phyloP scores from a whole-genome alignment of 441 rosid species.

The Codiaeum variegatum region DNA sequence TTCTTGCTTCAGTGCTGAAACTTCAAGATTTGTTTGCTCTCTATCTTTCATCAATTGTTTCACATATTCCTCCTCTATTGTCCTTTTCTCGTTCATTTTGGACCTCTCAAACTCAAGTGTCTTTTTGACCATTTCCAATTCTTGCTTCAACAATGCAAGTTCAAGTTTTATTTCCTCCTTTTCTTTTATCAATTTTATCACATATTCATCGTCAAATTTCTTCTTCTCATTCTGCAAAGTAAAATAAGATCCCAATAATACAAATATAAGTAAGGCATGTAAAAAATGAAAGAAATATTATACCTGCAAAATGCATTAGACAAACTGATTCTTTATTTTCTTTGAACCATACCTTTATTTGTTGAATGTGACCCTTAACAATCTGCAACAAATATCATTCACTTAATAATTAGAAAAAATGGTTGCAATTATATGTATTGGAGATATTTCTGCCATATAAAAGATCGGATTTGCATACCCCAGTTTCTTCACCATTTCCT shows the following conservation, averaged over 20 bases:
- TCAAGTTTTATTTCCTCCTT: conserved; percentile 34
- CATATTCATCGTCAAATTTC: conserved; percentile 38
- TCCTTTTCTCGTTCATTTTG: neutral
- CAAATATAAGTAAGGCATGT: neutral
- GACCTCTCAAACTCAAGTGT: conserved; percentile 3
- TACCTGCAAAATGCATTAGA: neutral
- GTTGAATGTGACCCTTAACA: conserved; percentile 44
- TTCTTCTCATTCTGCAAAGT: conserved; percentile 46
- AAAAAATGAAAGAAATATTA: neutral
- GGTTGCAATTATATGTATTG: neutral
- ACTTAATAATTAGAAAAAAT: conserved; percentile 11
- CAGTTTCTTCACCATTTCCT: conserved; percentile 53
- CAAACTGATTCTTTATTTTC: conserved; percentile 1
- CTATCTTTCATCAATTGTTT: neutral
- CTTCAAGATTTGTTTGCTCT: neutral
- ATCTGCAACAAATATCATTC: conserved; percentile 33
- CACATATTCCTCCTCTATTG: neutral
- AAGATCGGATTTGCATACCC: conserved; percentile 39
- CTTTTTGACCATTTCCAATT: conserved; percentile 48
- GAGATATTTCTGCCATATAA: neutral
- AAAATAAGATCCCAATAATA: conserved; percentile 11
- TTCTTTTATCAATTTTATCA: conserved; percentile 38
- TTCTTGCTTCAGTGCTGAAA: neutral
- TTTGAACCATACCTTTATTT: conserved; percentile 44
- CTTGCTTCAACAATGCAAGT: conserved; percentile 43